phyloP scores from a whole-genome alignment of 345 rosid genomes.

The Gynandropsis gynandra region DNA sequence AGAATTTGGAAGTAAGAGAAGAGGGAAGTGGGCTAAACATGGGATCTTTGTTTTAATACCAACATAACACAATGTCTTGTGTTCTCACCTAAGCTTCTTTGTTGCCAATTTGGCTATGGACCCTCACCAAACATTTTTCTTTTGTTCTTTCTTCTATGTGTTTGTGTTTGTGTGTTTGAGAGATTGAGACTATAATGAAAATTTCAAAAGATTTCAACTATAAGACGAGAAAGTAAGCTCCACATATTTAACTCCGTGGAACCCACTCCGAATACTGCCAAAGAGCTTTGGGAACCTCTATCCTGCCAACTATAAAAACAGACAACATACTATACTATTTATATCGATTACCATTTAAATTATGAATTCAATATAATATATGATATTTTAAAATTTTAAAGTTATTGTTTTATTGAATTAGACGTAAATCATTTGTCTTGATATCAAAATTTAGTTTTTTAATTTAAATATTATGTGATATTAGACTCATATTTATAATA shows the following conservation, averaged over 20 bases:
- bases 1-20: too few relatives aligned
- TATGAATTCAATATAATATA: conserved; percentile 13
- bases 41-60: too few relatives aligned
- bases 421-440: too few relatives aligned
- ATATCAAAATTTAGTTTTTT: too few relatives aligned
- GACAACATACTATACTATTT: too few relatives aligned
- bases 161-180: conserved; percentile 14
- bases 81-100: not conserved
- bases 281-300: conserved; percentile 51
- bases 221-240: conserved; percentile 15
- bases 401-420: too few relatives aligned
- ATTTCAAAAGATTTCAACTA: conserved; percentile 9
- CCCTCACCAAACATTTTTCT: conserved; percentile 10
- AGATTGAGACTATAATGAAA: conserved; percentile 10
- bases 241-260: conserved; percentile 5
- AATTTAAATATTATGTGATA: too few relatives aligned
- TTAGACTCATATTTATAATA: too few relatives aligned
- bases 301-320: conserved; percentile 51
- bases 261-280: conserved; percentile 35
- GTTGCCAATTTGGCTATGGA: conserved; percentile 2
- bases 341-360: too few relatives aligned
- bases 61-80: not conserved
- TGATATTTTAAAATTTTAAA: conserved; percentile 12
- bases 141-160: not conserved
- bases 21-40: too few relatives aligned